Evolutionary conservation across 108 stramenopile genomes (phyloP), one percentile per base, ranked within the genome.

Genomic region (Fragilaria crotonensis): DNA sequence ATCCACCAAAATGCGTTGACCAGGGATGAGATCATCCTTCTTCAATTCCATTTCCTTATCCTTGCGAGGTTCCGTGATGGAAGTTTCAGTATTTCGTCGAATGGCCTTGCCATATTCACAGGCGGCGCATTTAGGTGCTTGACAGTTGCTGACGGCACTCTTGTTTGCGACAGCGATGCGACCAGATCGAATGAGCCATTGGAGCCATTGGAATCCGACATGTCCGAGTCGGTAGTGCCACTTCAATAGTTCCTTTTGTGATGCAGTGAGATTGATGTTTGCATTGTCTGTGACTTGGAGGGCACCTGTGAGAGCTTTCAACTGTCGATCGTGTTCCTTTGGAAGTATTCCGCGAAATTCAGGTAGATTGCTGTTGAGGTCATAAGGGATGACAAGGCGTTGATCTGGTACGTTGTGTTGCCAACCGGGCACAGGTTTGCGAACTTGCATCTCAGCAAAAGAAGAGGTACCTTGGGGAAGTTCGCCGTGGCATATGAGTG

Each of bases 141-240:
- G 49, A 25, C n/a, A 25, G 41, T 17, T 9, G 41, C 41, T 9
- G 41, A 17, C 41, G 41, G 41, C 9, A 14, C 17, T 17, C 14
- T 9, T 44, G 41, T 44, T 9, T 44, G 41, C 41, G 9, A 44
- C 14, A 9, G 17, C 41, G n/a, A n/a, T n/a, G n/a, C n/a, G n/a
- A 17, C 41, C 41, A 17, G 41, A 14, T 17, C 41, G 41, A 9
- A 20, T 2, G 22, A 20, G 31, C 45, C 62, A 48, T 21, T 14
- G 2, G n/a, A n/a, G n/a, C n/a, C n/a, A n/a, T n/a, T n/a, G n/a
- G n/a, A n/a, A n/a, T n/a, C n/a, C n/a, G n/a, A 69, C 11, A 52
- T 69, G 68, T 17, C 68, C 68, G 26, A 69, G 56, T 4, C 62
- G 60, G 30, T 56, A 69, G 30, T 69, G 68, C 68, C 68, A 60